phyloP scores from a whole-genome alignment of 2,329 filamentous ascomycete genomes.

The Colletotrichum sp. region DNA sequence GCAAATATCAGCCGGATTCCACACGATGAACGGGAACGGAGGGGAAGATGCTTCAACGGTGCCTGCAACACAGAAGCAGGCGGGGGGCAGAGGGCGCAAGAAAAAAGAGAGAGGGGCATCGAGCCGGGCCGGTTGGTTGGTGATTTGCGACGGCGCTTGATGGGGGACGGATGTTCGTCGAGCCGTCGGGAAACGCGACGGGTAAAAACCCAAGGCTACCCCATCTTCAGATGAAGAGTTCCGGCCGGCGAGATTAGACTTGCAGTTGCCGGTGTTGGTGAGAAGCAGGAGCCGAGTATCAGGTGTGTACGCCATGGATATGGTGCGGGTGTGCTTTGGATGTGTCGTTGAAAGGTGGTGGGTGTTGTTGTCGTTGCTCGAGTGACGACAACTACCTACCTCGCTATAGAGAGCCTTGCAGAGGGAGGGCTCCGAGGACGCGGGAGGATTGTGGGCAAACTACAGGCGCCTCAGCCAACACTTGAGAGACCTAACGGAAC shows the following conservation, averaged over 20 bases:
- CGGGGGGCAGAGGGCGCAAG: background rate
- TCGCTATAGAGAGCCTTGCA: background rate
- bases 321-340: too few relatives aligned
- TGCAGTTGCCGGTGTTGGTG: background rate
- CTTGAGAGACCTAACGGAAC: background rate
- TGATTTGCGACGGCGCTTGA: background rate
- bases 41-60: too few relatives aligned
- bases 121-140: background rate
- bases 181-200: background rate
- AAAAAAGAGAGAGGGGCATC: background rate
- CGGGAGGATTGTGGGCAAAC: background rate
- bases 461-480: background rate
- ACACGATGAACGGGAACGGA: background rate
- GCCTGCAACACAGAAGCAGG: too few relatives aligned
- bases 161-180: background rate
- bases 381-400: background rate
- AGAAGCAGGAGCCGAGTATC: background rate
- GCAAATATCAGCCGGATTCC: background rate
- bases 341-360: background rate
- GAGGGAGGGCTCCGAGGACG: background rate
- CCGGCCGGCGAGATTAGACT: background rate
- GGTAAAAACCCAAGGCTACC: background rate
- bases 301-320: background rate
- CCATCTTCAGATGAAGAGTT: background rate
- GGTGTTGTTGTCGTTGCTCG: background rate